A percentile compares a stretch with the other conserved stretches of the same genome.
Evolutionary conservation across 768 basidiomycete species (phyloP).

Genomic region (Naganishia vishniacii): DNA sequence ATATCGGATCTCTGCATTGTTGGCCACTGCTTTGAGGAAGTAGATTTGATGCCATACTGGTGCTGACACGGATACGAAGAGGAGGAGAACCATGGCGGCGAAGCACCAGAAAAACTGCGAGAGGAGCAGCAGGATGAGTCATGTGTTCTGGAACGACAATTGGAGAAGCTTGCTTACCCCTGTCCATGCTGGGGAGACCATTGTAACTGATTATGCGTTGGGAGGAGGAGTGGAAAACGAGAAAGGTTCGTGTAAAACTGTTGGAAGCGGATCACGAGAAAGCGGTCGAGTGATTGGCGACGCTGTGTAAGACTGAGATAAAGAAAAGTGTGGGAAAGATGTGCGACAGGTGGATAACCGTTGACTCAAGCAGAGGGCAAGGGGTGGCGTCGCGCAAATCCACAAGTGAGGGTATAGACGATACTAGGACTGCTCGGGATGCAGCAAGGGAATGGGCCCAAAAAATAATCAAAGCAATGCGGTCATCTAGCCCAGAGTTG

Average conservation of each 20-base stretch:
- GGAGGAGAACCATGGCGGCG: conserved; percentile 59
- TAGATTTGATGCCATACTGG: conserved; percentile 69
- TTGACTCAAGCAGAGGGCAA: no score
- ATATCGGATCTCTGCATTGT: conserved; percentile 53
- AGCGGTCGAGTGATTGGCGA: no score
- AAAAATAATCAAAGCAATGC: neutral
- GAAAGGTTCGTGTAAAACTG: neutral
- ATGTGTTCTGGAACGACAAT: neutral
- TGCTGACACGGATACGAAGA: conserved; percentile 59
- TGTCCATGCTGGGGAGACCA: conserved; percentile 25
- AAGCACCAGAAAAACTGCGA: conserved; percentile 61
- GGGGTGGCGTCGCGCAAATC: no score
- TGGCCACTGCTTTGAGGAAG: conserved; percentile 59
- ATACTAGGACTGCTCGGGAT: no score
- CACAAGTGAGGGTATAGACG: no score
- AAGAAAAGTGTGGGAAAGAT: no score
- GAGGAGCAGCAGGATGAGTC: neutral
- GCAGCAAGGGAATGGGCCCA: no score
- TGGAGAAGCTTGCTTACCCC: conserved; percentile 4
- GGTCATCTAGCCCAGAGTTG: neutral
- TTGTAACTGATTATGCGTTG: conserved; percentile 4
- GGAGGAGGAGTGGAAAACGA: conserved; percentile 3
- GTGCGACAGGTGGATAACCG: no score
- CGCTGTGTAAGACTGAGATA: no score
- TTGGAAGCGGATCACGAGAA: no score